phyloP scores from a whole-genome alignment of 1,139 yeast genomes.

The Suhomyces yuchorum region DNA sequence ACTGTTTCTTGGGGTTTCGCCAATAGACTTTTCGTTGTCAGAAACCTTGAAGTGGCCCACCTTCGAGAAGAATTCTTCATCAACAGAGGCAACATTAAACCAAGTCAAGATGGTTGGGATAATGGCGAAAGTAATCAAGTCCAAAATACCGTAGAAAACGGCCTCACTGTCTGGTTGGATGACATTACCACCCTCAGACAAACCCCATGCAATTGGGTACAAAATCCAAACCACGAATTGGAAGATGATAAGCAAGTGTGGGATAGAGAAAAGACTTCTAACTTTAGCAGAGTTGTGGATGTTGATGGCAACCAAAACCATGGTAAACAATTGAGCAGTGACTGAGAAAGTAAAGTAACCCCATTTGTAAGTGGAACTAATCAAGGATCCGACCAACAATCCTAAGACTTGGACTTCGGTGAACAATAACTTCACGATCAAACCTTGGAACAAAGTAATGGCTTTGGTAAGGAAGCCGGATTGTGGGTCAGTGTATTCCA shows the following conservation, averaged over 20 bases:
- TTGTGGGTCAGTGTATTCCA: constrained; percentile 34
- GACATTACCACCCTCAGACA: constrained; percentile 67
- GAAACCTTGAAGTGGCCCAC: constrained; percentile 20
- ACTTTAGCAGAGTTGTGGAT: constrained; percentile 16
- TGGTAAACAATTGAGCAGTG: constrained; percentile 42
- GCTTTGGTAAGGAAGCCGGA: constrained; percentile 27
- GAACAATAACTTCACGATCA: constrained; percentile 39
- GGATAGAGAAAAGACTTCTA: constrained; percentile 15
- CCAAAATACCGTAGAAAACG: constrained; percentile 65
- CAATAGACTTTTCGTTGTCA: constrained; percentile 26
- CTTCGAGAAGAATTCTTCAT: constrained; percentile 34
- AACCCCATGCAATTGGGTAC: constrained; percentile 63
- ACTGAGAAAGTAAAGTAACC: constrained; percentile 54
- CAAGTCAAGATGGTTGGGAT: constrained; percentile 44
- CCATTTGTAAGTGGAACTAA: constrained; percentile 65
- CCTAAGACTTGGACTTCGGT: constrained; percentile 55
- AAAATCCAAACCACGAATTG: constrained; percentile 45
- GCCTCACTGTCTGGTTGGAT: constrained; percentile 70
- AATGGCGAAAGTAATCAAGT: constrained; percentile 46
- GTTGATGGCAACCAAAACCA: constrained; percentile 28
- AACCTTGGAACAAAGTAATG: constrained; percentile 26
- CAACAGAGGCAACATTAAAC: constrained; percentile 30
- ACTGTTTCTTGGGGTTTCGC: constrained; percentile 25
- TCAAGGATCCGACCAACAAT: constrained; percentile 55
- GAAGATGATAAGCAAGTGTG: constrained; percentile 33